These are phyloP conservation scores for Elaphomyces granulatus DNA, from an alignment of 495 filamentous ascomycete species.

Conservation along the genomic window DNA sequence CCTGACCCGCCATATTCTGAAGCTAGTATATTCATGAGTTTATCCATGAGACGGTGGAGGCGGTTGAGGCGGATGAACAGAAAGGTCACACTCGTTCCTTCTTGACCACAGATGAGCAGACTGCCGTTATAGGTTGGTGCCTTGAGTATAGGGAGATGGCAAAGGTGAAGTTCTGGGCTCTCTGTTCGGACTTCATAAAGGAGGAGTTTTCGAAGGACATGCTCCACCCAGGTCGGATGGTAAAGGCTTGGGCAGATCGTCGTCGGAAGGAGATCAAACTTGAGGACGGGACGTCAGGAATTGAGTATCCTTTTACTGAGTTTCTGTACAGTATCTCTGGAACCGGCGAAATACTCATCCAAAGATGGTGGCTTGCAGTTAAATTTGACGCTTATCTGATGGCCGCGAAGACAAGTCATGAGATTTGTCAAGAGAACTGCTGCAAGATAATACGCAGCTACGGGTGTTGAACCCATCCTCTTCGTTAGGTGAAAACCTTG, in stretches of 20 bases:
- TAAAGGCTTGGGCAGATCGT: background rate
- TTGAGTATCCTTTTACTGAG: background rate
- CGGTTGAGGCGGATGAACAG: too few relatives aligned
- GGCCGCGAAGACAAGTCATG: background rate
- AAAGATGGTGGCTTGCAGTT: background rate
- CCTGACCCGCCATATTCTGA: too few relatives aligned
- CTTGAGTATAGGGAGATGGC: too few relatives aligned
- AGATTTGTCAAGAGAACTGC: background rate
- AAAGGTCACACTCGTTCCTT: too few relatives aligned
- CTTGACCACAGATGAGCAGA: too few relatives aligned
- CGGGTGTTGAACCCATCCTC: background rate
- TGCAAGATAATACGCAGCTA: background rate
- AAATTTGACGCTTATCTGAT: background rate
- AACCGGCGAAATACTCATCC: background rate
- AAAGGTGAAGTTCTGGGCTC: background rate
- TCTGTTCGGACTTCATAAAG: background rate
- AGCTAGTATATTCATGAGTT: too few relatives aligned
- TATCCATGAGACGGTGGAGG: too few relatives aligned
- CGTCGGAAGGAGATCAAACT: background rate
- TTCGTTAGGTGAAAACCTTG: background rate
- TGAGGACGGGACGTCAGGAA: background rate
- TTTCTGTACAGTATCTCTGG: background rate
- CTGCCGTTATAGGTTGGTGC: too few relatives aligned
- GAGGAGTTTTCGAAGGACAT: slow-evolving; percentile 7
- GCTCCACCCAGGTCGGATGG: slow-evolving; percentile 1